Evolutionary conservation across 495 filamentous ascomycete genomes (phyloP), one percentile per base, ranked within the genome.

Genomic region (Penicillium chermesinum): DNA sequence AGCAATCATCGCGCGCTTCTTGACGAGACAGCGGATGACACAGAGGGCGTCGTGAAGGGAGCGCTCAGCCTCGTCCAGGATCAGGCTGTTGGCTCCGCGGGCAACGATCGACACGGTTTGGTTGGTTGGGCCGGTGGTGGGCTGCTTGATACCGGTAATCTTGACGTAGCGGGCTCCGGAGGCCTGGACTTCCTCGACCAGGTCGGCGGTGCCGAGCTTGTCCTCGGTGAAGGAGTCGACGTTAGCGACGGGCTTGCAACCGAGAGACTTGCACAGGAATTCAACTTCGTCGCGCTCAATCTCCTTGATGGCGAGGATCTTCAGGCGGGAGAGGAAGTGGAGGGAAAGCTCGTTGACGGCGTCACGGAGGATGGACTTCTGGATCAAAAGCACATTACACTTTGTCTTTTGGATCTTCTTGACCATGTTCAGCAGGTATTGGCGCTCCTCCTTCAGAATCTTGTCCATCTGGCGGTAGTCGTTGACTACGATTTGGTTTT

Each of bases 401-500:
- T 96, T 96, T 57, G 90, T 91, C 77, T 96, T 97, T 74, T 96
- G 95, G 73, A 98, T 98, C 80, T 96, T 98, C 82, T 98, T 98
- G 61, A 90, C 89, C 82, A 98, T 89, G 72, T 96, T 96, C 37
- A 98, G 82, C 49, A 98, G 78, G 70, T 98, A 98, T 49, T 90
- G 89, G 49, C 94, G 88, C 75, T 98, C 93, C 72, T 98, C 93
- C 70, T 98, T 98, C 46, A 98, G 78, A 55, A 98, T 98, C 78
- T 96, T 98, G 71, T 98, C 93, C 93, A 98, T 98, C 70, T 98
- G 93, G 49, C 93, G 79, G 78, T 98, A 98, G 75, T 98, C 93
- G 69, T 98, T 97, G 39, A 98, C 93, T 7, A 94, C 85, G 55
- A 98, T 95, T 68, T 93, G 89, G 72, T 98, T 98, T 69, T 98